Evolutionary conservation across 2,329 filamentous ascomycete genomes (phyloP).

Genomic region (Ophiostoma himal-ulmi): DNA sequence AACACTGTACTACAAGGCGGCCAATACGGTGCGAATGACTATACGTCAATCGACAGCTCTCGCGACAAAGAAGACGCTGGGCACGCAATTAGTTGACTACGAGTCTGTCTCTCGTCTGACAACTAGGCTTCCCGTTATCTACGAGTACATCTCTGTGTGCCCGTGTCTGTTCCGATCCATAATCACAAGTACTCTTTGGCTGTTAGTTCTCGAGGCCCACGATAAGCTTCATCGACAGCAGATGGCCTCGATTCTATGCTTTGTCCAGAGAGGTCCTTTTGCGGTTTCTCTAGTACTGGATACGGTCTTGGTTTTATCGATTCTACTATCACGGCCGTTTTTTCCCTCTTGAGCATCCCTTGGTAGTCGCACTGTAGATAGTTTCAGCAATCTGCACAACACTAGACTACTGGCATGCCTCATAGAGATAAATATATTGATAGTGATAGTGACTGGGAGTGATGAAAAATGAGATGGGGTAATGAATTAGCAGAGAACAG

Average conservation of each 20-base stretch:
- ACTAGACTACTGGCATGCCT: no score
- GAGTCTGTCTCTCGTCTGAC: neutral
- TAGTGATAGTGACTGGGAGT: neutral
- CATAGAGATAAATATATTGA: neutral
- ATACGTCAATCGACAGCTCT: neutral
- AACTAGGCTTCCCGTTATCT: neutral
- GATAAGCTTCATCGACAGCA: neutral
- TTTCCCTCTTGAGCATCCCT: neutral
- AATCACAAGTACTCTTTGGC: no score
- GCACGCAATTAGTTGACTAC: neutral
- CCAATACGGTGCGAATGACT: neutral
- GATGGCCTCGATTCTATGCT: neutral
- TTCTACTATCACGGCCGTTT: neutral
- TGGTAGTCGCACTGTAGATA: neutral
- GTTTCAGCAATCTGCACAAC: neutral
- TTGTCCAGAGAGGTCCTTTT: neutral
- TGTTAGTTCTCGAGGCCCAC: no score
- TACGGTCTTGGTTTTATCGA: neutral
- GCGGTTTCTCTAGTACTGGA: neutral
- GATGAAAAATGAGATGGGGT: neutral
- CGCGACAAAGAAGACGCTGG: slow-evolving; percentile 3
- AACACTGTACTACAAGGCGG: neutral
- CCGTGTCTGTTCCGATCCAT: no score
- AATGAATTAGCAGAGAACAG: slow-evolving; percentile 1
- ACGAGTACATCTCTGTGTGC: neutral